Evolutionary conservation across 306 rosid genomes (phyloP).

Genomic region (Cucurbita maxima): DNA sequence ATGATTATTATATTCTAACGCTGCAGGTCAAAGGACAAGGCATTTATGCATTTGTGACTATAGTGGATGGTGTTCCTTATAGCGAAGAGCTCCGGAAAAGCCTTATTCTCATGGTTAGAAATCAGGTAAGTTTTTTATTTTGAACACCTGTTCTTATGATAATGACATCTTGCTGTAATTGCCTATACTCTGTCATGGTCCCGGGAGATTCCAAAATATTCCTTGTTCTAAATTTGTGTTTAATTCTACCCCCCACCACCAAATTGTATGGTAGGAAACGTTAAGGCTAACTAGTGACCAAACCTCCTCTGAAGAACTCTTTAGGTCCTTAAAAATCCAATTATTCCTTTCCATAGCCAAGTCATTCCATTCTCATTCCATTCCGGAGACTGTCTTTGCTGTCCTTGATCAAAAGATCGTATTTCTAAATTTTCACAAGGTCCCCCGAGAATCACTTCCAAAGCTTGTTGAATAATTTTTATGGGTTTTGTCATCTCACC

Average conservation of each 20-base stretch:
- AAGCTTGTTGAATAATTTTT: no score
- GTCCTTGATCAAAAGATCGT: no score
- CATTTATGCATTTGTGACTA: slow-evolving; percentile 83
- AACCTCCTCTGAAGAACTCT: background rate
- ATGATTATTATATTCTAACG: background rate
- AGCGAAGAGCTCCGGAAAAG: slow-evolving; percentile 78
- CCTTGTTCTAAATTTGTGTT: background rate
- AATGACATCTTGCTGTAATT: background rate
- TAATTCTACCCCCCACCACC: no score
- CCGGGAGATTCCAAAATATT: background rate
- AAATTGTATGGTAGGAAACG: background rate
- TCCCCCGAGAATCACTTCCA: no score
- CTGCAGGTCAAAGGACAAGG: slow-evolving; percentile 92
- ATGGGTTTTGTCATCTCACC: no score
- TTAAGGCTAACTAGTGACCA: background rate
- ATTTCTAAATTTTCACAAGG: no score
- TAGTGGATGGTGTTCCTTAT: slow-evolving; percentile 79
- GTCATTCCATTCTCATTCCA: no score
- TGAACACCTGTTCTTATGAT: background rate
- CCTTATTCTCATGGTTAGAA: slow-evolving; percentile 59
- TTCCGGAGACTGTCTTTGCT: no score
- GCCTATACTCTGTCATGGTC: background rate
- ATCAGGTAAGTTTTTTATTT: slow-evolving; percentile 44
- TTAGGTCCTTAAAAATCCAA: background rate
- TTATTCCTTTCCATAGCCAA: background rate